Conservation (phyloP, 2,329 filamentous ascomycete genomes). For the Stagonosporopsis vannaccii region DNA sequence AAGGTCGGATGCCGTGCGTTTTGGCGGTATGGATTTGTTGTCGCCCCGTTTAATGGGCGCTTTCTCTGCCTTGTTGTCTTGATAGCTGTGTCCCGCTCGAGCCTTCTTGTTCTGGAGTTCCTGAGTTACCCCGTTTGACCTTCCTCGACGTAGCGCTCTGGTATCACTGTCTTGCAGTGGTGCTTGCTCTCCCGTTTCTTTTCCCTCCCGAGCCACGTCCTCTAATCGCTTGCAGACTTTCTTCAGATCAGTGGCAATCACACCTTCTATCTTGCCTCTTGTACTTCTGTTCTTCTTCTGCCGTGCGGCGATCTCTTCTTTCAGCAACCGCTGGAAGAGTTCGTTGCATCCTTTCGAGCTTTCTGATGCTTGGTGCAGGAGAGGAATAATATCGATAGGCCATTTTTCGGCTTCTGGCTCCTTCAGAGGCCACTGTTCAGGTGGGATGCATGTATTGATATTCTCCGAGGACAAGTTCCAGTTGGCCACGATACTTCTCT, state of each 20-base stretch:
- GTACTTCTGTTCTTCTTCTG: not conserved
- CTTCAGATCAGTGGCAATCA: slow-evolving; percentile 9
- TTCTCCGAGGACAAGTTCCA: not conserved
- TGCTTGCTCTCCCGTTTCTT: not conserved
- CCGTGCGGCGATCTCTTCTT: not conserved
- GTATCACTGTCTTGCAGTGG: not conserved
- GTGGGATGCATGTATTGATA: slow-evolving; percentile 1
- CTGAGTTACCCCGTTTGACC: not conserved
- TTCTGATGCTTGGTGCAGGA: slow-evolving; percentile 9
- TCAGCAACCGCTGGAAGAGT: not conserved
- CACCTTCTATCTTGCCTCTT: not conserved
- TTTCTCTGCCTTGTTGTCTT: not conserved
- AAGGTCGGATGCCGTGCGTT: slow-evolving; percentile 11
- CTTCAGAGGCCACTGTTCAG: slow-evolving; percentile 1
- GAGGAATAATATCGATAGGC: slow-evolving; percentile 5
- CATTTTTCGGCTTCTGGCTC: slow-evolving; percentile 5
- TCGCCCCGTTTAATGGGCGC: not conserved
- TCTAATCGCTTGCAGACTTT: not conserved
- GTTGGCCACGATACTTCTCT: slow-evolving; percentile 2
- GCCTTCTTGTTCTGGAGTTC: not conserved
- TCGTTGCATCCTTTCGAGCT: not conserved
- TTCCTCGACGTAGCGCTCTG: not conserved
- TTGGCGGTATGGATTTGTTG: not conserved
- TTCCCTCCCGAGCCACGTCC: not conserved
- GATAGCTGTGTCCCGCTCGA: not conserved